Evolutionary conservation across 495 filamentous ascomycete species (phyloP), one percentile per base, ranked within the genome.

Genomic region (Trichoderma virens): DNA sequence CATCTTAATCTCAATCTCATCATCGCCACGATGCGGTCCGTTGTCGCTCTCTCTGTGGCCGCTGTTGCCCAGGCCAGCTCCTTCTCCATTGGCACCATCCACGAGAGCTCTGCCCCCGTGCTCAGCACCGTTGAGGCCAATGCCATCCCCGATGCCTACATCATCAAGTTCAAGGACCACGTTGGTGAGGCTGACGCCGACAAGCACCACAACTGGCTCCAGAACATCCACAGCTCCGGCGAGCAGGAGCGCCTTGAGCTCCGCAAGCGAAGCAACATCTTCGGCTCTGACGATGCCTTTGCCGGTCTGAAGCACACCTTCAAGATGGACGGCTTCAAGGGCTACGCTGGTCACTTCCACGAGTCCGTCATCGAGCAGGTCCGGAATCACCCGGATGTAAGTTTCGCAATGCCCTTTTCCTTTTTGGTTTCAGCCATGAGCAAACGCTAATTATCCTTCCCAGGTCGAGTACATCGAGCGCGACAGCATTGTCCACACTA

Each of bases 121-220:
- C 79, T 98, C 69, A 93, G 92, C 18, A 88, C 92, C 8, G 76
- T 82, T 31, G 88, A 88, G 70, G 82, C 91, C 31, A 78, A 90
- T 67, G 78, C 79, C 64, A 84, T 99, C 38, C 89, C 91, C 59
- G 89, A 97, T 79, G 91, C 90, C 43, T 99, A 98, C 76, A 97
- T 99, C 77, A 79, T 99, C 78, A 91, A 96, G 68, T 97, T 99
- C 85, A 98, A 99, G 87, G 89, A 93, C 76, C 91, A 97, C 73
- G 88, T 99, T 63, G 80, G 80, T 65, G 75, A 86, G 28, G 77
- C 78, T 23, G 79, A 84, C 62, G 91, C 89, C 14, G 74, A 83
- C 28, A 83, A 82, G 68, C 95, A 99, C 73, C 92, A 96, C 73
- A 85, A 74, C 74, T 99, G 95, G 95, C 88, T 99, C 70, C 86